Evolutionary conservation across 768 basidiomycete genomes (phyloP).

Genomic region (Cystofilobasidium capitatum): DNA sequence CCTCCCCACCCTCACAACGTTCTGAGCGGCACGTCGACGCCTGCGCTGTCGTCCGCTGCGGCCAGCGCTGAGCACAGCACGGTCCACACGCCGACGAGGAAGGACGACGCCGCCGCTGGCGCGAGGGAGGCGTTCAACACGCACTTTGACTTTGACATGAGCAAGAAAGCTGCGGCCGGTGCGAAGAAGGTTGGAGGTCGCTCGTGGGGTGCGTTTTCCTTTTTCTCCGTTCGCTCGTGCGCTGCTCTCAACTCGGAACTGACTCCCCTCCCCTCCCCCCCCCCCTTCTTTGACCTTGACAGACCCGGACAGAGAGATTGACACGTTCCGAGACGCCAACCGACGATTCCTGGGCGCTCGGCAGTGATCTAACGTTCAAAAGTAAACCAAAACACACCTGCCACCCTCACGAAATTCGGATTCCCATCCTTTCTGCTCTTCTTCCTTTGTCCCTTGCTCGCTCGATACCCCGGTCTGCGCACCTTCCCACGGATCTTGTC

Average conservation of each 20-base stretch:
- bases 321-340: neutral
- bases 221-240: neutral
- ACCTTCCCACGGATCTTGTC: too few species aligned
- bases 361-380: too few species aligned
- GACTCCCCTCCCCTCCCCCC: neutral
- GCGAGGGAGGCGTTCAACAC: neutral
- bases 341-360: conserved; percentile 1
- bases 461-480: too few species aligned
- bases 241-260: neutral
- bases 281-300: neutral
- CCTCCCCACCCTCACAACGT: neutral
- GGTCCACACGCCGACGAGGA: neutral
- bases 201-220: neutral
- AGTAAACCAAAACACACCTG: too few species aligned
- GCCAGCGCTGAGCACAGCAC: neutral
- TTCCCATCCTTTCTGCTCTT: too few species aligned
- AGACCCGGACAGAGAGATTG: neutral
- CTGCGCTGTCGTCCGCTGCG: neutral
- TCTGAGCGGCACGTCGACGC: neutral
- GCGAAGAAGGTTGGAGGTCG: neutral
- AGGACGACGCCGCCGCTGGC: too few species aligned
- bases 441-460: too few species aligned
- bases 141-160: neutral
- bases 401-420: too few species aligned
- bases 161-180: neutral